Evolutionary conservation across 1,284 basidiomycete species (phyloP), one percentile per base, ranked within the genome.

Genomic region (Sporisorium graminicola): DNA sequence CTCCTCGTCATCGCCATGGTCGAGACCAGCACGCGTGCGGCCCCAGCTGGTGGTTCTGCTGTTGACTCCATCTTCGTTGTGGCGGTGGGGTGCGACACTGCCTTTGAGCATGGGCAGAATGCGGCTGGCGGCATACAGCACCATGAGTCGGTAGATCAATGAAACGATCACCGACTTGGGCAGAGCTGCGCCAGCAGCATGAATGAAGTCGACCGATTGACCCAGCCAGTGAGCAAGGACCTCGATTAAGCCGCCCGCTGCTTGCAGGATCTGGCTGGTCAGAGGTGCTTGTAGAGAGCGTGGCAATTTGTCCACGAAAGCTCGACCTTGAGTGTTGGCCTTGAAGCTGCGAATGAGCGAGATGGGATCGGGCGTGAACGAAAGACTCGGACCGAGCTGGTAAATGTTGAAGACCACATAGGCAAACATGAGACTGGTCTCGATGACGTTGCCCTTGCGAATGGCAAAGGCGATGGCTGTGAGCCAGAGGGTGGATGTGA

Each of bases 401-500:
- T 79, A 83, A 54, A 85, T 79, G 65, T 85, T 85, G 62, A 82
- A 85, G 5, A 80, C 78, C 20, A 84, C 82, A 49, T 85, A 85
- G 31, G 81, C 82, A 52, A 83, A 80, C 70, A 85, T 83, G 43
- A 85, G 67, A 14, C 69, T 65, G 16, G 84, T 85, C 61, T 85
- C 84, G 47, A 85, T 79, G 49, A 85, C 83, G 55, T 85, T 84
- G 26, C 82, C 84, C 57, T 81, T 80, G 13, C 78, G 69, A 8
- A 85, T 78, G n/a, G 79, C 82, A 27, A 85, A 82, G 1, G 83
- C 82, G 53, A 85, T 83, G 14, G 77, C 83, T 22, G 83, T 82
- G 43, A 85, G 77, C 82, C 82, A 85, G 37, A 83, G 40, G 3
- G 82, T 81, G 5, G 75, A 77, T 9, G 78, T 70, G 44, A 85